Conservation (phyloP, 805 yeast species). For the Wickerhamomyces rabaulensis region DNA sequence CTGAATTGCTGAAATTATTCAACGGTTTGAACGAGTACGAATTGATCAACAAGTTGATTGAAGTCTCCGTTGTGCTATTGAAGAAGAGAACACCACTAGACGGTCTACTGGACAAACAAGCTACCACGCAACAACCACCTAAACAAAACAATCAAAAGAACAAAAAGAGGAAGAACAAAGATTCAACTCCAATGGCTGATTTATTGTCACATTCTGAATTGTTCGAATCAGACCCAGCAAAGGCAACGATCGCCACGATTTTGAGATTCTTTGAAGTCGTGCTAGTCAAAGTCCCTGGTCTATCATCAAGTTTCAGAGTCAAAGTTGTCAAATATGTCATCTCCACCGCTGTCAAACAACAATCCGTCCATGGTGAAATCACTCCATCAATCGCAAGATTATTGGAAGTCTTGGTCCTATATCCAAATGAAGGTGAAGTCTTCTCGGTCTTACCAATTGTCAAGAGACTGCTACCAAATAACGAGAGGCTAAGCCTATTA, state of each 20-base stretch:
- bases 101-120: slow-evolving; percentile 20
- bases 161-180: slow-evolving; percentile 37
- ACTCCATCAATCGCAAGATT: slow-evolving; percentile 29
- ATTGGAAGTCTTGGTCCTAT: slow-evolving; percentile 53
- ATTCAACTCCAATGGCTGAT: slow-evolving; percentile 56
- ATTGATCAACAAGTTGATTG: slow-evolving; percentile 50
- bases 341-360: slow-evolving; percentile 29
- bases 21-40: slow-evolving; percentile 44
- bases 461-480: slow-evolving; percentile 41
- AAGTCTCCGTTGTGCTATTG: slow-evolving; percentile 42
- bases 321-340: slow-evolving; percentile 46
- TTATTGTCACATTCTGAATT: slow-evolving; percentile 58
- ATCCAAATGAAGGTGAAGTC: slow-evolving; percentile 58
- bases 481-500: slow-evolving; percentile 51
- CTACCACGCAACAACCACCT: slow-evolving; percentile 29
- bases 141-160: slow-evolving; percentile 24
- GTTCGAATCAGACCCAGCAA: slow-evolving; percentile 40
- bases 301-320: slow-evolving; percentile 62
- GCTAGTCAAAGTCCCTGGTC: slow-evolving; percentile 38
- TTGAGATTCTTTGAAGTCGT: slow-evolving; percentile 43
- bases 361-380: slow-evolving; percentile 24
- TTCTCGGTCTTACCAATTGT: slow-evolving; percentile 72
- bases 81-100: slow-evolving; percentile 29
- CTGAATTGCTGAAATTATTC: slow-evolving; percentile 28
- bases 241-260: slow-evolving; percentile 26